Evolutionary conservation across 257 asterid species (phyloP), one percentile per base, ranked within the genome.

Genomic region (Petunia secreta): DNA sequence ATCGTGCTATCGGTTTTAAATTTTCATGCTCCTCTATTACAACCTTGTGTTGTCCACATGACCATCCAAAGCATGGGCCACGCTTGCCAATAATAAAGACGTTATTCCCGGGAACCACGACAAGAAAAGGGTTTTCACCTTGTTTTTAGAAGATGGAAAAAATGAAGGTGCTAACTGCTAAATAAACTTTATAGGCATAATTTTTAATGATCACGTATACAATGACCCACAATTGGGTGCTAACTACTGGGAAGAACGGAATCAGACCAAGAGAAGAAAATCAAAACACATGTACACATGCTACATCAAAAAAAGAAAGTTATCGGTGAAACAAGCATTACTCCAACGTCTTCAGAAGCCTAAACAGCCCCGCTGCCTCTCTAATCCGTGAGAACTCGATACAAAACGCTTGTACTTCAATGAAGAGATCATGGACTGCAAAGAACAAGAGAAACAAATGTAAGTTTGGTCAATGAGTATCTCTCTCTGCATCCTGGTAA

Each of bases 351-450:
- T 93, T 92, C 63, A 95, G 97, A 77, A 93, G 97, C 87, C 98
- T 89, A 80, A 93, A 95, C 15, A 95, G 83, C 53, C 96, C 96
- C 0, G 98, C 98, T 55, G 99, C 99, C 85, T 95, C 99, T 83
- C 97, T 89, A 68, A 93, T 92, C 86, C 98, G 87, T 44, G 99
- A 95, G 90, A 95, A 95, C 93, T 93, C 97, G 75, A 93, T 95
- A 87, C 99, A 95, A 87, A 95, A 93, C 52, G 99, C 97, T 91
- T 93, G 98, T 63, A 95, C 97, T 89, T 95, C 99, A 40, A 92
- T 93, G 81, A 93, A 95, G 75, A 95, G 91, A 88, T 95, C 99
- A 71, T 92, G 92, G 87, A 93, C 99, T 95, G 94, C 89, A 86
- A 86, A 54, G 8, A 80, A 81, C 5, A 80, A 55, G 25, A 48